Evolutionary conservation across 805 yeast genomes (phyloP), one percentile per base, ranked within the genome.

Genomic region (Sugiyamaella qingdaonensis): DNA sequence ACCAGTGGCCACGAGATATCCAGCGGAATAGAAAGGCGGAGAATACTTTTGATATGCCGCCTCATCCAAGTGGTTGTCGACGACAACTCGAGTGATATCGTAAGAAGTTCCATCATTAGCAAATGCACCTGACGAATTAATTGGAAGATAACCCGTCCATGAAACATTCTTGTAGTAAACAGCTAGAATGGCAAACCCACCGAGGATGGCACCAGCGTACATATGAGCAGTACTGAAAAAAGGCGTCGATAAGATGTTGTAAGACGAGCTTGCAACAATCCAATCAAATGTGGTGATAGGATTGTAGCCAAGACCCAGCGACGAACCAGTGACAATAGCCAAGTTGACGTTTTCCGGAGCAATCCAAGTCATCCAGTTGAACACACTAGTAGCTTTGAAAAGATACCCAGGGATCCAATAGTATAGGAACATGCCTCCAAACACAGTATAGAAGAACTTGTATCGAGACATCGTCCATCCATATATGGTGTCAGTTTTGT

Each of bases 401-500:
- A 86, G 70, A 64, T 74, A 85, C 47, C 81, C 84, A 8, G 92
- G 90, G 58, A 85, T 70, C 84, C 86, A 84, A 63, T 78, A 80
- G 78, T 83, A 85, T 5, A 74, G 54, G 59, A 84, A 82, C 42
- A 77, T 69, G 18, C 66, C 66, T 11, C 59, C 54, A 51, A 79
- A 72, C 1, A 72, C 73, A 39, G 71, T 53, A 19, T 73, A 64
- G 67, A 84, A 83, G 61, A 80, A 78, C 54, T 66, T 69, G 59
- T 77, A 78, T 54, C 84, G 74, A 5, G 81, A 70, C 45, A 83
- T 73, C 31, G 66, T 74, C 89, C 89, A 84, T 1, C 87, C 86
- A 60, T 80, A 73, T 19, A 79, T 78, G 19, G 44, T 55, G 29
- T 54, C 60, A 29, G 53, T 34, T 36, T 54, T 50, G 33, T 68